These are phyloP conservation scores for Phytopythium mirpurense DNA, from an alignment of 352 stramenopile genomes.

Conservation along the genomic window DNA sequence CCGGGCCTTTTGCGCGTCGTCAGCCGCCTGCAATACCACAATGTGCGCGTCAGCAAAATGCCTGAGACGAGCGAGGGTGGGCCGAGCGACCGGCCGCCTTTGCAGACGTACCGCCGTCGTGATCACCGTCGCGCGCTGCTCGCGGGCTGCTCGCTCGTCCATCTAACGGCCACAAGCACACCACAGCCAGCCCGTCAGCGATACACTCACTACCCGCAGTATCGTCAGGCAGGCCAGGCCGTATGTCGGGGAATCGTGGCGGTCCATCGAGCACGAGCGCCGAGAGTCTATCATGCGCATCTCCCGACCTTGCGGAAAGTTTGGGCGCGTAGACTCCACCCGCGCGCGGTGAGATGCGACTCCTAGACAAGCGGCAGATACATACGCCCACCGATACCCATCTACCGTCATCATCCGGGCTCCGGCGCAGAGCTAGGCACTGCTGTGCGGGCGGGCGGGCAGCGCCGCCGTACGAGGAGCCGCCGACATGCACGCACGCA, in stretches of 20 bases:
- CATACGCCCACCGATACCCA: constrained; percentile 19
- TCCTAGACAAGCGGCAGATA: constrained; percentile 21
- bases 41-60: neutral
- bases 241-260: neutral
- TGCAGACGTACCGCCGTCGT: too few species aligned
- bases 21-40: constrained; percentile 17
- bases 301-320: constrained; percentile 19
- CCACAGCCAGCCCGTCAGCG: neutral
- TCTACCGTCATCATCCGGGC: constrained; percentile 1
- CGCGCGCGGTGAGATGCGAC: constrained; percentile 27
- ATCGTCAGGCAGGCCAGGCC: too few species aligned
- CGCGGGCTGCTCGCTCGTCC: constrained; percentile 6
- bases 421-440: too few species aligned
- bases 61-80: too few species aligned
- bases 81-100: too few species aligned
- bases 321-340: constrained; percentile 21
- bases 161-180: neutral
- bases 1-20: constrained; percentile 35
- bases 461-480: too few species aligned
- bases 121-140: constrained; percentile 1
- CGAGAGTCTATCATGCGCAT: neutral
- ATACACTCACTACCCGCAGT: neutral
- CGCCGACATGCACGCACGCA: neutral
- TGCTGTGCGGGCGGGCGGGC: too few species aligned
- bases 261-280: neutral